Percentiles rank a stretch among this genome's conserved stretches.
phyloP scores from a whole-genome alignment of 345 rosid genomes.

The Litchi chinensis region DNA sequence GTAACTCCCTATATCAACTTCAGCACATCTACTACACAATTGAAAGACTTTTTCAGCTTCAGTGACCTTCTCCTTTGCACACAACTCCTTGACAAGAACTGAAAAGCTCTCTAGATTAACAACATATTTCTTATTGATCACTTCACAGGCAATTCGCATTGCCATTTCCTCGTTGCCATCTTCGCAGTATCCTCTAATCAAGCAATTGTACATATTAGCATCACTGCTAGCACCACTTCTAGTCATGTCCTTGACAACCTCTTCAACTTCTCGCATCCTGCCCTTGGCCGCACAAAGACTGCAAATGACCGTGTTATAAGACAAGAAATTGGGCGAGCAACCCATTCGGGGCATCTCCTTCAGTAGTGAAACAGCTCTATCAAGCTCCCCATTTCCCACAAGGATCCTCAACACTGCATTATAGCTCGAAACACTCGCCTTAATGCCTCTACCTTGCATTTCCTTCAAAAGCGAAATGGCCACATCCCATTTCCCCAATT shows the following conservation, averaged over 20 bases:
- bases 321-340: constrained; percentile 33
- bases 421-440: constrained; percentile 25
- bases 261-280: constrained; percentile 35
- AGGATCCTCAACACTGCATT: constrained; percentile 37
- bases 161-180: constrained; percentile 30
- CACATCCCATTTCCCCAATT: constrained; percentile 28
- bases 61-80: constrained; percentile 21
- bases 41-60: constrained; percentile 25
- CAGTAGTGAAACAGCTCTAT: constrained; percentile 30
- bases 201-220: constrained; percentile 31
- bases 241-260: constrained; percentile 32
- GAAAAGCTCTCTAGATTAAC: constrained; percentile 32
- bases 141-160: constrained; percentile 24
- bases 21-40: constrained; percentile 25
- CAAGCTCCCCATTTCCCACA: constrained; percentile 26
- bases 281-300: constrained; percentile 32
- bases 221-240: constrained; percentile 22
- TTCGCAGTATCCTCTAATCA: constrained; percentile 33
- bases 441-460: constrained; percentile 30
- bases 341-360: constrained; percentile 33
- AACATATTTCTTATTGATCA: constrained; percentile 25
- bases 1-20: constrained; percentile 22
- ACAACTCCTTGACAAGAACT: constrained; percentile 24
- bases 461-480: constrained; percentile 34
- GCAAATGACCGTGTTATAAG: constrained; percentile 32